Evolutionary conservation across 768 basidiomycete species (phyloP).

Genomic region (Leucogyrophana mollusca): DNA sequence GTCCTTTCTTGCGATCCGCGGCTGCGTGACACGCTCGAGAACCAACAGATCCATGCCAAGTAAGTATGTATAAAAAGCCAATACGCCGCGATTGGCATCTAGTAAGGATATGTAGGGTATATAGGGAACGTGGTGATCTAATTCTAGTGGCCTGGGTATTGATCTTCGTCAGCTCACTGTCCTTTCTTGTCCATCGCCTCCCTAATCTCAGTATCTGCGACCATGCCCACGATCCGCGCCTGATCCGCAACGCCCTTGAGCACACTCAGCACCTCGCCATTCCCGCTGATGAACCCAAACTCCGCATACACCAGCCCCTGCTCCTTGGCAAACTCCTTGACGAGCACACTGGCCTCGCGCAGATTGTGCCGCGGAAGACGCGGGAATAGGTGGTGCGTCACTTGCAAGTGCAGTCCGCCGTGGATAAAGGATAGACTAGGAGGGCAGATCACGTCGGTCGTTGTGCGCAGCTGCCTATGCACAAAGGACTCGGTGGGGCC

Average conservation of each 20-base stretch:
- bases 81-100: too few relatives aligned
- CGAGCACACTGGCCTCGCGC: constrained; percentile 73
- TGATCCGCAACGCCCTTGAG: constrained; percentile 86
- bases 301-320: constrained; percentile 86
- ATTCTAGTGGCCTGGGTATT: neutral
- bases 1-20: neutral
- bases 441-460: constrained; percentile 90
- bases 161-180: constrained; percentile 7
- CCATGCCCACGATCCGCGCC: constrained; percentile 75
- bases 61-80: too few relatives aligned
- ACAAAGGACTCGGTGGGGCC: constrained; percentile 91
- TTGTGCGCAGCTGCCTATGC: constrained; percentile 94
- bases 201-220: constrained; percentile 72
- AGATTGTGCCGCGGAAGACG: constrained; percentile 94
- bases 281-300: constrained; percentile 88
- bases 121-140: too few relatives aligned
- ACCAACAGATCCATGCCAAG: too few relatives aligned
- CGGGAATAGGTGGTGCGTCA: constrained; percentile 96
- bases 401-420: constrained; percentile 96
- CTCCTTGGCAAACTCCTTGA: constrained; percentile 86
- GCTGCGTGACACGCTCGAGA: too few relatives aligned
- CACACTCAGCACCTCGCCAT: constrained; percentile 79
- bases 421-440: constrained; percentile 85
- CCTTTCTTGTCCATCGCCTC: constrained; percentile 56
- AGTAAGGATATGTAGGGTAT: too few relatives aligned